Percentiles rank a stretch among this genome's conserved stretches.
Conservation (phyloP, 1,284 basidiomycete genomes). For the Testicularia cyperi region DNA sequence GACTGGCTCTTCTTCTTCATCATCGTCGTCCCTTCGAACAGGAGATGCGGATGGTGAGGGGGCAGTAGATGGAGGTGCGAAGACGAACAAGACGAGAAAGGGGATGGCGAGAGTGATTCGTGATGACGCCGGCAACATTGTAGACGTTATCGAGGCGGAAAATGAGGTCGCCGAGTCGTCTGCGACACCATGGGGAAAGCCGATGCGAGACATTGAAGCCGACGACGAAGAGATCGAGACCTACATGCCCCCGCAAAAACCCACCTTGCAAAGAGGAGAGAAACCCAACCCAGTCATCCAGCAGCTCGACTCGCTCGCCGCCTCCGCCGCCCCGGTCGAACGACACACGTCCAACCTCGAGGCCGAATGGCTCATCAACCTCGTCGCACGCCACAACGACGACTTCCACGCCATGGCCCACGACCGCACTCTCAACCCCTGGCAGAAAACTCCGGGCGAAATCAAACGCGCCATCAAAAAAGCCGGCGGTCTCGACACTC, state of each 20-base stretch:
- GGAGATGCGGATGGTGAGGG: no score
- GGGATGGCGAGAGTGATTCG: conserved; percentile 83
- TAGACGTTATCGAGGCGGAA: conserved; percentile 71
- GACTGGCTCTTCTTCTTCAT: background rate
- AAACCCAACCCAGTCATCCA: conserved; percentile 1
- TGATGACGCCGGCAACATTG: conserved; percentile 76
- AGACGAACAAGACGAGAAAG: conserved; percentile 58
- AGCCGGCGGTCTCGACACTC: conserved; percentile 34
- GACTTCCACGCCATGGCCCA: conserved; percentile 76
- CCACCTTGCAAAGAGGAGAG: background rate
- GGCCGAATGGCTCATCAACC: conserved; percentile 68
- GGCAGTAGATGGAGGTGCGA: background rate
- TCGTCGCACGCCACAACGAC: conserved; percentile 73
- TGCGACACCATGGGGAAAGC: conserved; percentile 60
- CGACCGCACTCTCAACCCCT: conserved; percentile 77
- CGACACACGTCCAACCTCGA: conserved; percentile 75
- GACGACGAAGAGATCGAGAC: conserved; percentile 16
- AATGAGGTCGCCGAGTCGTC: background rate
- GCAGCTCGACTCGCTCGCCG: conserved; percentile 11
- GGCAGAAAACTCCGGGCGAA: conserved; percentile 84
- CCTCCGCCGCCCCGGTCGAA: conserved; percentile 59
- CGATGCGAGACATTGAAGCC: conserved; percentile 18
- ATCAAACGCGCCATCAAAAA: conserved; percentile 64
- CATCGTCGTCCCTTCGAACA: background rate
- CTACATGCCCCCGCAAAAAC: conserved; percentile 6